These are phyloP conservation scores for Globisporangium iwayamae DNA, from an alignment of 352 stramenopile species.

Conservation along the genomic window DNA sequence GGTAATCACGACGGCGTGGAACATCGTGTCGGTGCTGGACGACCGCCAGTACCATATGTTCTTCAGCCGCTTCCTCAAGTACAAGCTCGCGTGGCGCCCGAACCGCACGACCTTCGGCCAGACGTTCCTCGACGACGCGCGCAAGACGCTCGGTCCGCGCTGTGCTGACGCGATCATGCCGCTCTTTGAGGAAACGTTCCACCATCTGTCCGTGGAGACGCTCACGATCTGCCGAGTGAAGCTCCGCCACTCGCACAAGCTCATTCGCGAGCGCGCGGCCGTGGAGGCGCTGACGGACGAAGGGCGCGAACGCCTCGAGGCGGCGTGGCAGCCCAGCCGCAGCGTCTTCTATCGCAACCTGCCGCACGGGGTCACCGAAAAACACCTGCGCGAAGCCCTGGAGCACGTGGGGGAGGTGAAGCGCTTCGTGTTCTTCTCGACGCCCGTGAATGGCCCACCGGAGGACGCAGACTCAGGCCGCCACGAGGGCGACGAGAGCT, in stretches of 20 bases:
- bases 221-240: constrained; percentile 84
- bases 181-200: constrained; percentile 71
- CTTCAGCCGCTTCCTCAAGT: constrained; percentile 83
- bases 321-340: constrained; percentile 44
- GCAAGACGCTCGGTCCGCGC: constrained; percentile 54
- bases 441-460: constrained; percentile 51
- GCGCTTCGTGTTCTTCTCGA: constrained; percentile 66
- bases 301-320: constrained; percentile 33
- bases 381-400: constrained; percentile 63
- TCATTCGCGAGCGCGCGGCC: constrained; percentile 48
- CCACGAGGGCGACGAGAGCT: constrained; percentile 21
- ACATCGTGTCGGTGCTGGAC: constrained; percentile 80
- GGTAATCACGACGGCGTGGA: constrained; percentile 81
- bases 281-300: constrained; percentile 42
- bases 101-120: constrained; percentile 74
- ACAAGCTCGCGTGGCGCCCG: constrained; percentile 83
- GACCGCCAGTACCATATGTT: constrained; percentile 87
- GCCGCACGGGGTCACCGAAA: constrained; percentile 55
- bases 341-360: constrained; percentile 83
- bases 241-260: constrained; percentile 62
- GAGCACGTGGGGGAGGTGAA: constrained; percentile 65
- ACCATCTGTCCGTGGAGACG: constrained; percentile 80
- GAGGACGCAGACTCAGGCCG: constrained; percentile 28
- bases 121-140: constrained; percentile 76
- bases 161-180: constrained; percentile 70